Base-by-base conservation (phyloP, 257 asterid species). In the Verbascum thapsus region DNA sequence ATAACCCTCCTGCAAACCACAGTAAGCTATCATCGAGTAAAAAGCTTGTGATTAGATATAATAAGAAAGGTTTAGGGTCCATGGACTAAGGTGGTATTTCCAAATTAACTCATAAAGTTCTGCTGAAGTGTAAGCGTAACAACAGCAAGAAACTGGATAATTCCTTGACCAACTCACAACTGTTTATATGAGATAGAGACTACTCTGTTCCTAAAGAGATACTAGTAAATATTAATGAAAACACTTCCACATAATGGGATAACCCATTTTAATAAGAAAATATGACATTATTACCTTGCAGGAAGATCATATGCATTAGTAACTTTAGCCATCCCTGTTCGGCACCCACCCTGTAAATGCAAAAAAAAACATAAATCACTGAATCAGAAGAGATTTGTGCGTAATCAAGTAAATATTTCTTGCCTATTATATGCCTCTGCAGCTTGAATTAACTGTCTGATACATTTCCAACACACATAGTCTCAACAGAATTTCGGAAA, bases 271-370 rank as follows among this genome's bases (percentile, higher is more conserved):
- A 7, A 15, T 44, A 11, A 13, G 7, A 39, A 10, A 45, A 12
- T 30, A 32, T 35, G 49, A 44, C 23, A 63, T 40, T 69, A 74
- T 40, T 68, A 91, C 98, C 99, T 87, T 63, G 95, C 91, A 52
- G 99, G 99, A 75, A 92, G 99, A 72, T 92, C 89, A 78, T 90
- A 90, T 6, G 86, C 86, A 53, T 65, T 66, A 45, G 89, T 78
- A 50, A 94, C 85, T 82, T 94, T 94, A 64, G 96, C 95, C 98
- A 90, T 87, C 77, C 99, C 99, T 50, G 99, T 94, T 67, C 98
- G 88, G 76, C 99, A 94, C 58, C 96, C 99, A 67, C 99, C 99
- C 99, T 94, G 68, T 48, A 54, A 63, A 61, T 34, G 67, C 12
- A 23, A 68, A 67, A 23, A 68, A 67, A 64, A 47, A 55, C 23